These are phyloP conservation scores for Bipolaris zeicola DNA, from an alignment of 2,329 filamentous ascomycete genomes.

Conservation along the genomic window DNA sequence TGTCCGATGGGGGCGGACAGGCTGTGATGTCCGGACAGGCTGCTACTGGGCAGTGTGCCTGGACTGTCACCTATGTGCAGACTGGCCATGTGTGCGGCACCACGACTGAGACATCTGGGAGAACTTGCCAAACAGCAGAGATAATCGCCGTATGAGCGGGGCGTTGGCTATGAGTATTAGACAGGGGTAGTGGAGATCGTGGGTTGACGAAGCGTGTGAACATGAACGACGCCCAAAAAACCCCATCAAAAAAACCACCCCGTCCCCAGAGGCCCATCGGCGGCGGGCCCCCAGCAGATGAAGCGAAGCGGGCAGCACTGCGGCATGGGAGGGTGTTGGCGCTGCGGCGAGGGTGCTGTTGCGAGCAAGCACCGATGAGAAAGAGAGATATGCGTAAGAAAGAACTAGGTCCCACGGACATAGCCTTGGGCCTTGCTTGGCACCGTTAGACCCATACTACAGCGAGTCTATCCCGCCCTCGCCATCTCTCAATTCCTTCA, in stretches of 20 bases:
- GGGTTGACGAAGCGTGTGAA: slow-evolving; percentile 18
- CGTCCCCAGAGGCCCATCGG: slow-evolving; percentile 6
- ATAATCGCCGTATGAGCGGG: slow-evolving; percentile 10
- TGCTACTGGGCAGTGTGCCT: background rate
- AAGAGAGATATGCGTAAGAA: slow-evolving; percentile 31
- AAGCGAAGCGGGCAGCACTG: slow-evolving; percentile 8
- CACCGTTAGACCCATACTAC: slow-evolving; percentile 23
- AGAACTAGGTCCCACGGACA: slow-evolving; percentile 31
- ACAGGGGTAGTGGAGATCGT: slow-evolving; percentile 18
- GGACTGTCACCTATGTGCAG: background rate
- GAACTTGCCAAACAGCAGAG: slow-evolving; percentile 14
- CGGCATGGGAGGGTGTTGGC: slow-evolving; percentile 17
- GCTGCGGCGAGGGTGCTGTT: slow-evolving; percentile 14
- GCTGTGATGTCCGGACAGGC: background rate
- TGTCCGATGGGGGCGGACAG: background rate
- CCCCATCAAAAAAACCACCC: slow-evolving; percentile 2
- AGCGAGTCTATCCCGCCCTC: slow-evolving; percentile 25
- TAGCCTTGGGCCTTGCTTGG: slow-evolving; percentile 28
- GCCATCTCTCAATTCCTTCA: slow-evolving; percentile 33
- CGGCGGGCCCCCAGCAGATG: slow-evolving; percentile 1
- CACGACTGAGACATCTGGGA: slow-evolving; percentile 11
- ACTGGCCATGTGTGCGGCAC: background rate
- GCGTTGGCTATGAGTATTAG: slow-evolving; percentile 8
- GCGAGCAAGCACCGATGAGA: slow-evolving; percentile 24
- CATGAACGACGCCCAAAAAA: slow-evolving; percentile 11